Conservation (phyloP, 2,329 filamentous ascomycete genomes). For the Coniochaeta sp. region DNA sequence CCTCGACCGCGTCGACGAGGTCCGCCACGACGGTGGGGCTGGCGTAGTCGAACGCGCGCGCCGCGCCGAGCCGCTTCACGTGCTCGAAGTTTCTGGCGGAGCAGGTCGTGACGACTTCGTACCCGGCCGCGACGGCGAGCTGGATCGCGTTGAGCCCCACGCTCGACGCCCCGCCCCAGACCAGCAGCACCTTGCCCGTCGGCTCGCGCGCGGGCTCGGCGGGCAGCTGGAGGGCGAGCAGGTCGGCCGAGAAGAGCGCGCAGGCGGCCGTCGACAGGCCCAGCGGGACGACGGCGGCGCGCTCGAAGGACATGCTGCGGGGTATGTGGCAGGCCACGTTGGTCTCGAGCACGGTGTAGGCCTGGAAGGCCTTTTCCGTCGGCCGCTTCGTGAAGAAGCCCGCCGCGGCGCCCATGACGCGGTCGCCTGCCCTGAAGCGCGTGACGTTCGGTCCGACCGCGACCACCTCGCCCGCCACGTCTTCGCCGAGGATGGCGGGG, state of each 20-base stretch:
- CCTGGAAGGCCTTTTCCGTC: conserved; percentile 18
- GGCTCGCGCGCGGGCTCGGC: not conserved
- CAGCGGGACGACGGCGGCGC: conserved; percentile 18
- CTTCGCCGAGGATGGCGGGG: conserved; percentile 23
- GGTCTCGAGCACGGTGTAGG: conserved; percentile 12
- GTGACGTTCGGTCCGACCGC: conserved; percentile 17
- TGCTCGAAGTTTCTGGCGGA: not conserved
- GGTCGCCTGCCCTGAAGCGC: conserved; percentile 23
- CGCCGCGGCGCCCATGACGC: conserved; percentile 18
- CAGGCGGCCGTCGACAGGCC: conserved; percentile 18
- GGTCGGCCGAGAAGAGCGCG: conserved; percentile 14
- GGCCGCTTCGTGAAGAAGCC: conserved; percentile 9
- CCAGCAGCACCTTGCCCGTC: conserved; percentile 20
- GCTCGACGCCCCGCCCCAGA: conserved; percentile 39
- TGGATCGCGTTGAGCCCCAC: conserved; percentile 36
- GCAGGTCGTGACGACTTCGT: conserved; percentile 5
- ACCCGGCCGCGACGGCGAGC: conserved; percentile 18
- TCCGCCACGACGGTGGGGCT: not conserved
- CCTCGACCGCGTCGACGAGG: not conserved
- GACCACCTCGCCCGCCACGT: conserved; percentile 23
- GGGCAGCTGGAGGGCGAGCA: conserved; percentile 14
- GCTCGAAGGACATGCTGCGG: conserved; percentile 13
- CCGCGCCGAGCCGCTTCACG: not conserved
- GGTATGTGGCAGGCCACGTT: conserved; percentile 15
- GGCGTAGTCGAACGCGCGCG: conserved; percentile 2